phyloP scores from a whole-genome alignment of 148 eudicot species.

The Cornus kousa region DNA sequence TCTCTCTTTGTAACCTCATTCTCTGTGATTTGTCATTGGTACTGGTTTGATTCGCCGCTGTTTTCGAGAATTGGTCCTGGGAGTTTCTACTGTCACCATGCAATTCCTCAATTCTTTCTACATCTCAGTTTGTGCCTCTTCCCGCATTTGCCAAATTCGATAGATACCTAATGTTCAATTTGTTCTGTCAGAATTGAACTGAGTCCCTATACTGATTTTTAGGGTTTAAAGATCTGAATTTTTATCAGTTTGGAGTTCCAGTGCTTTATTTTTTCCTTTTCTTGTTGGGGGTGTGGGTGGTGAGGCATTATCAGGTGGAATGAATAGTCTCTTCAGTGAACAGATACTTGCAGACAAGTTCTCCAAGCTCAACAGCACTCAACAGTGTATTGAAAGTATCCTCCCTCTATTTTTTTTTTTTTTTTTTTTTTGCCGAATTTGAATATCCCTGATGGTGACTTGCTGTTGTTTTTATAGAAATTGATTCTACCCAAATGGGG shows the following conservation, averaged over 20 bases:
- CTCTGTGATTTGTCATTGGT: slow-evolving; percentile 11
- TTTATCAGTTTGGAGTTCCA: not conserved
- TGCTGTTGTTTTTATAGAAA: not conserved
- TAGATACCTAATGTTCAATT: not conserved
- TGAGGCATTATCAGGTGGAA: slow-evolving; percentile 24
- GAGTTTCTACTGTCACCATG: not conserved
- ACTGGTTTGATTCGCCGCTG: not conserved
- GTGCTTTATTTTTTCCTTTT: not conserved
- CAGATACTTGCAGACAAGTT: slow-evolving; percentile 88
- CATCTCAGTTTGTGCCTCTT: not conserved
- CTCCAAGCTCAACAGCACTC: slow-evolving; percentile 80
- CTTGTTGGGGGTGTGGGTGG: not conserved
- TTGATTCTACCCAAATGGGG: not conserved
- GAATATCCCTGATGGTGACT: not conserved
- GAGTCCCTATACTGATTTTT: not conserved
- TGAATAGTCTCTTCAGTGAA: slow-evolving; percentile 86
- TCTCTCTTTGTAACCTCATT: not conserved
- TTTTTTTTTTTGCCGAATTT: not conserved
- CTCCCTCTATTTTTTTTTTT: slow-evolving; percentile 16
- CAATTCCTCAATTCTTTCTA: not conserved
- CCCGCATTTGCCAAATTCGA: not conserved
- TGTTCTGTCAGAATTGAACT: not conserved
- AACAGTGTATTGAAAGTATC: slow-evolving; percentile 97
- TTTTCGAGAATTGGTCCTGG: not conserved
- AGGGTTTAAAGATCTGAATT: not conserved